These are phyloP conservation scores for Termitomyces sp. DNA, from an alignment of 768 basidiomycete genomes.

Conservation along the genomic window DNA sequence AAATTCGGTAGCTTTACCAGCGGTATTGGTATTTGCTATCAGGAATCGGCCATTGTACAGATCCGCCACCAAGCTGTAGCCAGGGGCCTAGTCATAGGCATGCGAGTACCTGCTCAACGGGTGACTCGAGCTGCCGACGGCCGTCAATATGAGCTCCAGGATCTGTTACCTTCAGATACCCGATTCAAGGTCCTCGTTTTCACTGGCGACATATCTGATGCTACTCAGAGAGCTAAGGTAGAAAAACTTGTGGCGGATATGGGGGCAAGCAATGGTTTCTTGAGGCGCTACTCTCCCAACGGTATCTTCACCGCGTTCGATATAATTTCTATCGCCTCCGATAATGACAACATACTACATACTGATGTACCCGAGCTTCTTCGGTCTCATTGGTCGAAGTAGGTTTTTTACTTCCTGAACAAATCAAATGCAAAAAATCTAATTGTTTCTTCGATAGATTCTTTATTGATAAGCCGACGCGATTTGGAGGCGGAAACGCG, in stretches of 20 bases:
- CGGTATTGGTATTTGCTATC: conserved; percentile 51
- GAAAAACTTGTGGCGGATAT: conserved; percentile 27
- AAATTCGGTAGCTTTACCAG: conserved; percentile 50
- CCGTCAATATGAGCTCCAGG: conserved; percentile 47
- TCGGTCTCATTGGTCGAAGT: conserved; percentile 59
- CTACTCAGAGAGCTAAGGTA: conserved; percentile 22
- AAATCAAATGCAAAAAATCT: neutral
- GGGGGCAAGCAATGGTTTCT: conserved; percentile 16
- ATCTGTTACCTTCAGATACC: conserved; percentile 43
- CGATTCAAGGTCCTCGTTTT: conserved; percentile 55
- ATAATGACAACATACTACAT: conserved; percentile 33
- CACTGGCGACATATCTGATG: conserved; percentile 34
- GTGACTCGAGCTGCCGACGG: conserved; percentile 46
- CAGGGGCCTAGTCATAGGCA: conserved; percentile 37
- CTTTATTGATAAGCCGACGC: conserved; percentile 46
- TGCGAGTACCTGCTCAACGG: conserved; percentile 45
- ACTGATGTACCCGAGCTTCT: conserved; percentile 41
- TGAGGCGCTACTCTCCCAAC: conserved; percentile 23
- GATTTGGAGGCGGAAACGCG: conserved; percentile 41
- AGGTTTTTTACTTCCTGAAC: conserved; percentile 11
- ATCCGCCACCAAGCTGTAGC: conserved; percentile 31
- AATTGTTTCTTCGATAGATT: conserved; percentile 33
- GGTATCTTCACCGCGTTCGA: conserved; percentile 35
- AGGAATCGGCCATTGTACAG: conserved; percentile 37
- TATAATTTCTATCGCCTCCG: conserved; percentile 32